A percentile compares a stretch with the other conserved stretches of the same genome.
phyloP scores from a whole-genome alignment of 192 early-diverging fungal species.

The Podochytrium sp. region DNA sequence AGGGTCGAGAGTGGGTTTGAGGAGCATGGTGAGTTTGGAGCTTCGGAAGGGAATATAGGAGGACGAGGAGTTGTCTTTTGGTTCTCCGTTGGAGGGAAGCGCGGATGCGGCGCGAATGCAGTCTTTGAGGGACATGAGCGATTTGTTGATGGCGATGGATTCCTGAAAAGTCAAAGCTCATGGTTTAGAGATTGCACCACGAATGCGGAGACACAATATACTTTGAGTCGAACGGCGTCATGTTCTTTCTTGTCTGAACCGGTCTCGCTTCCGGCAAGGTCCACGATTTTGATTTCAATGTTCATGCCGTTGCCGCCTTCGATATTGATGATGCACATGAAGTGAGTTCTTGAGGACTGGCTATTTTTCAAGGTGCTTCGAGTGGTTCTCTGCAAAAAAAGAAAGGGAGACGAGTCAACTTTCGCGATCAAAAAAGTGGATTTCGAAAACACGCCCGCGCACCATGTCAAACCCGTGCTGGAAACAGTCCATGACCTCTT shows the following conservation, averaged over 20 bases:
- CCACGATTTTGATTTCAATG: slow-evolving; percentile 25
- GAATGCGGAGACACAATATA: not conserved
- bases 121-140: slow-evolving; percentile 39
- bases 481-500: slow-evolving; percentile 32
- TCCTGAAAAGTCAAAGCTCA: no score
- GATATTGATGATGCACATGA: slow-evolving; percentile 24
- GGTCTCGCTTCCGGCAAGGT: slow-evolving; percentile 39
- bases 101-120: slow-evolving; percentile 32
- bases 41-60: slow-evolving; percentile 43
- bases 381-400: no score
- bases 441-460: no score
- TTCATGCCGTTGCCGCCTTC: not conserved
- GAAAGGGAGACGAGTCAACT: no score
- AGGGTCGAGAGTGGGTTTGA: slow-evolving; percentile 45
- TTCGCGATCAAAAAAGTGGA: no score
- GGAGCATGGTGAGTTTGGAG: slow-evolving; percentile 41
- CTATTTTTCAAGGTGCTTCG: slow-evolving; percentile 32
- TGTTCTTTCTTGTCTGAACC: slow-evolving; percentile 32
- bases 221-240: slow-evolving; percentile 18
- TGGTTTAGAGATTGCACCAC: no score
- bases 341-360: slow-evolving; percentile 29
- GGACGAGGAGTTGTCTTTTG: not conserved
- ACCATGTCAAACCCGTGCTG: slow-evolving; percentile 17
- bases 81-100: not conserved
- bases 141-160: slow-evolving; percentile 46